phyloP scores from a whole-genome alignment of 2,329 filamentous ascomycete genomes.

The Ceratocystis colombiana region DNA sequence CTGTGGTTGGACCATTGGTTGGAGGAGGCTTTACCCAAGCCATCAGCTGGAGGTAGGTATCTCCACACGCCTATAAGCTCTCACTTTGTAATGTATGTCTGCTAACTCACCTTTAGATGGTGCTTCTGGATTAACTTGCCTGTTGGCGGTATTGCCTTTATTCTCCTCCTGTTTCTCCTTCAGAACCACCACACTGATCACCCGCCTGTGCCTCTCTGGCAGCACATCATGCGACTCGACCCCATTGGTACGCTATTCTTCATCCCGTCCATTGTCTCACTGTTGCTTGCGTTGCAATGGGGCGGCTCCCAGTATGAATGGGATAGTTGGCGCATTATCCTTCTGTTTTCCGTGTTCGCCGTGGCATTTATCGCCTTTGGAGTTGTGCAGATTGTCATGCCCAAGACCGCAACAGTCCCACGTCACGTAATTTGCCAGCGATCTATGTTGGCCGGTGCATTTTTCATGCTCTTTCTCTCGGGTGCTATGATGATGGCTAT shows the following conservation, averaged over 20 bases:
- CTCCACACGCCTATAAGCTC: neutral
- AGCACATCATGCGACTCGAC: slow-evolving; percentile 46
- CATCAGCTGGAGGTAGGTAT: slow-evolving; percentile 39
- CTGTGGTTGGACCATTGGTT: slow-evolving; percentile 44
- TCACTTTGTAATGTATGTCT: neutral
- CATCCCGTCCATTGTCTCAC: slow-evolving; percentile 48
- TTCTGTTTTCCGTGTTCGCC: slow-evolving; percentile 44
- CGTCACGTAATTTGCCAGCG: slow-evolving; percentile 45
- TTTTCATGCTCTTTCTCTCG: slow-evolving; percentile 40
- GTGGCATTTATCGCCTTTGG: slow-evolving; percentile 40
- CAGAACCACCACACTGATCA: slow-evolving; percentile 32
- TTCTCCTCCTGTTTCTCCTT: slow-evolving; percentile 42
- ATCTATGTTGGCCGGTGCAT: slow-evolving; percentile 42
- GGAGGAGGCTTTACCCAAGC: slow-evolving; percentile 44
- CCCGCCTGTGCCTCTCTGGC: slow-evolving; percentile 31
- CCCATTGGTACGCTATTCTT: slow-evolving; percentile 51
- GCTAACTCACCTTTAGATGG: slow-evolving; percentile 33
- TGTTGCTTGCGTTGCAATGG: slow-evolving; percentile 55
- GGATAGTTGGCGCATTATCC: slow-evolving; percentile 43
- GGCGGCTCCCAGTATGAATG: slow-evolving; percentile 46
- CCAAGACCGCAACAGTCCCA: slow-evolving; percentile 48
- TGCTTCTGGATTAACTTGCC: slow-evolving; percentile 52
- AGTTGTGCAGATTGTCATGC: slow-evolving; percentile 43
- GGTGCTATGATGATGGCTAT: slow-evolving; percentile 46
- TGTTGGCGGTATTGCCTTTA: slow-evolving; percentile 42